Conservation (phyloP, 345 rosid genomes). For the Linum usitatissimum region DNA sequence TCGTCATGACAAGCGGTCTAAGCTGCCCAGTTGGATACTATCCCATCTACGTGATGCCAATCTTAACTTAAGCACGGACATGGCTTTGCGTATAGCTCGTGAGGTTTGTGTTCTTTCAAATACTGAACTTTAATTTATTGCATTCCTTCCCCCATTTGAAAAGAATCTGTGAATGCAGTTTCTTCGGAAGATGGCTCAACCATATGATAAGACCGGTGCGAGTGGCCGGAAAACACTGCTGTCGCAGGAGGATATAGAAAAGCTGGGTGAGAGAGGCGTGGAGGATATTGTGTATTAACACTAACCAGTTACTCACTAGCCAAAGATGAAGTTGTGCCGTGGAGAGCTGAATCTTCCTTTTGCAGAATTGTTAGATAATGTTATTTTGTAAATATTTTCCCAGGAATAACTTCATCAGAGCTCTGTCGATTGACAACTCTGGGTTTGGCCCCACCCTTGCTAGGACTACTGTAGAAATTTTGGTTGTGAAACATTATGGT, state of each 20-base stretch:
- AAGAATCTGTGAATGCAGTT: conserved; percentile 34
- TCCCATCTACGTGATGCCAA: conserved; percentile 82
- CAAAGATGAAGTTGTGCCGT: too few relatives aligned
- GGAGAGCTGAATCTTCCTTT: too few relatives aligned
- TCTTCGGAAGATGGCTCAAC: conserved; percentile 94
- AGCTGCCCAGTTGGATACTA: conserved; percentile 92
- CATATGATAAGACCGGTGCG: conserved; percentile 55
- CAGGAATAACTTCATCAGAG: too few relatives aligned
- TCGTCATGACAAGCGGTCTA: conserved; percentile 93
- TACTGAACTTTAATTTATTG: not conserved
- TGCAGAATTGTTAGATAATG: too few relatives aligned
- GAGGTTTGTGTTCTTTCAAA: conserved; percentile 40
- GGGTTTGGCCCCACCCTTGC: too few relatives aligned
- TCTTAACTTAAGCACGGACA: conserved; percentile 92
- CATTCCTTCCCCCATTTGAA: not conserved
- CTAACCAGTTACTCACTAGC: too few relatives aligned
- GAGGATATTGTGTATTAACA: conserved; percentile 29
- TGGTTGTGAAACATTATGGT: too few relatives aligned
- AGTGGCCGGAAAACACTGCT: conserved; percentile 58
- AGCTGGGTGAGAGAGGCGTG: conserved; percentile 52
- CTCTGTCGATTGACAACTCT: too few relatives aligned
- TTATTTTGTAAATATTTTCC: too few relatives aligned
- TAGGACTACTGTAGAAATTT: too few relatives aligned
- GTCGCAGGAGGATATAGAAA: conserved; percentile 82
- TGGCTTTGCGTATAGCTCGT: conserved; percentile 84